Evolutionary conservation across 208 protist genomes (phyloP), one percentile per base, ranked within the genome.

Genomic region (Acanthamoeba sp.): DNA sequence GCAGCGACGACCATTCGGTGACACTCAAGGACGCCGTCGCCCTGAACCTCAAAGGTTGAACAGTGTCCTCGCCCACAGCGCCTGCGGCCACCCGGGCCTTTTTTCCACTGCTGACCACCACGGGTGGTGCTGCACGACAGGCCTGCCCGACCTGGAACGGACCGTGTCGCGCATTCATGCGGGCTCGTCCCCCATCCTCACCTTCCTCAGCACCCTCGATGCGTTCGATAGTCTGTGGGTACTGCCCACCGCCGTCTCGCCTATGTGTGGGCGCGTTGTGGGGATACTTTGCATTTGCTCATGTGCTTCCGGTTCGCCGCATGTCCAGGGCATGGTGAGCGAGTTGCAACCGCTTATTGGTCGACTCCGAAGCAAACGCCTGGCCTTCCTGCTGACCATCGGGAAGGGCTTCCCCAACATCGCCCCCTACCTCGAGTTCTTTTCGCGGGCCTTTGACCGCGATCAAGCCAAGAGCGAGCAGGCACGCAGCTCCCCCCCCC

Each of bases 61-160:
- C n/a, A n/a, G n/a, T n/a, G n/a, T n/a, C n/a, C n/a, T n/a, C n/a
- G n/a, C n/a, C n/a, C n/a, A n/a, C n/a, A n/a, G n/a, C n/a, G n/a
- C n/a, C n/a, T n/a, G n/a, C n/a, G n/a, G n/a, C n/a, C n/a, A n/a
- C n/a, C n/a, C n/a, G n/a, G n/a, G n/a, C n/a, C n/a, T n/a, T n/a
- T n/a, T n/a, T n/a, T n/a, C n/a, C n/a, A n/a, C n/a, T n/a, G n/a
- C n/a, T n/a, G n/a, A n/a, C n/a, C n/a, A n/a, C n/a, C n/a, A n/a
- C n/a, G n/a, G n/a, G n/a, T n/a, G n/a, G n/a, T 6, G 14, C 2
- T n/a, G 18, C 9, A 32, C 18, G 36, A 48, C 80, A 64, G 42
- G 42, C 10, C 40, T 89, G 80, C 80, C 80, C 29, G 80, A 89
- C 24, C 52, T 89, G 45, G 80, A 89, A 32, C n/a, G 80, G 32